Percentiles rank a stretch among this genome's conserved stretches.
phyloP scores from a whole-genome alignment of 2,329 filamentous ascomycete genomes.

The Claviceps arundinis region DNA sequence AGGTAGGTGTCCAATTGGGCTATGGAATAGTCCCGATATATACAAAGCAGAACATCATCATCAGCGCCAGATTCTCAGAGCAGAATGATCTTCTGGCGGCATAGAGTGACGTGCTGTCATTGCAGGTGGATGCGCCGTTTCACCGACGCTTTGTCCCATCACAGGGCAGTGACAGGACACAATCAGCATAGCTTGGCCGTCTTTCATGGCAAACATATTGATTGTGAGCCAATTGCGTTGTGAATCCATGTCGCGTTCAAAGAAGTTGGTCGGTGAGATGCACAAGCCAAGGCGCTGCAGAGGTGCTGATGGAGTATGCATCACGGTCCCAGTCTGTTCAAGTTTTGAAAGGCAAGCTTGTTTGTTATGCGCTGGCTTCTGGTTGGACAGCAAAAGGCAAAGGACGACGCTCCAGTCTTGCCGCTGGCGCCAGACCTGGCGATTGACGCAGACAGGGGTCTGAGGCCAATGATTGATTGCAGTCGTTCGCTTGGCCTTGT shows the following conservation, averaged over 20 bases:
- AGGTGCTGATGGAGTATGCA: not conserved
- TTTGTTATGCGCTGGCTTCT: not conserved
- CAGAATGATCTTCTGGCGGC: not conserved
- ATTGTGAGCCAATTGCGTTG: not conserved
- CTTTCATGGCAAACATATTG: not conserved
- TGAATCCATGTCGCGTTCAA: not conserved
- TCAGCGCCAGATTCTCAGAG: not conserved
- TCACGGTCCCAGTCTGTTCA: not conserved
- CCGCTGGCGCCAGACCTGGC: not conserved
- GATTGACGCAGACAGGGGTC: not conserved
- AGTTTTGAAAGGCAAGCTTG: not conserved
- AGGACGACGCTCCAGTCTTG: not conserved
- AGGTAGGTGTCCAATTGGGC: not conserved
- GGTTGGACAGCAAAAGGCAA: not conserved
- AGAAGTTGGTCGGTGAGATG: not conserved
- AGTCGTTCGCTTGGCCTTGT: not conserved
- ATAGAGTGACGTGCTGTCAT: not conserved
- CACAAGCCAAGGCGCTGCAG: not conserved
- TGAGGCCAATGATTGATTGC: not conserved
- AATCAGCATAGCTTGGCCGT: not conserved
- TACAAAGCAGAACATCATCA: not conserved
- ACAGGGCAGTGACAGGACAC: not conserved
- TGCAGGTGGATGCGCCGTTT: not conserved
- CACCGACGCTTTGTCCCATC: not conserved
- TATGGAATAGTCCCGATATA: not conserved